These are phyloP conservation scores for Nicotiana paniculata DNA, from an alignment of 257 asterid genomes.

Conservation along the genomic window DNA sequence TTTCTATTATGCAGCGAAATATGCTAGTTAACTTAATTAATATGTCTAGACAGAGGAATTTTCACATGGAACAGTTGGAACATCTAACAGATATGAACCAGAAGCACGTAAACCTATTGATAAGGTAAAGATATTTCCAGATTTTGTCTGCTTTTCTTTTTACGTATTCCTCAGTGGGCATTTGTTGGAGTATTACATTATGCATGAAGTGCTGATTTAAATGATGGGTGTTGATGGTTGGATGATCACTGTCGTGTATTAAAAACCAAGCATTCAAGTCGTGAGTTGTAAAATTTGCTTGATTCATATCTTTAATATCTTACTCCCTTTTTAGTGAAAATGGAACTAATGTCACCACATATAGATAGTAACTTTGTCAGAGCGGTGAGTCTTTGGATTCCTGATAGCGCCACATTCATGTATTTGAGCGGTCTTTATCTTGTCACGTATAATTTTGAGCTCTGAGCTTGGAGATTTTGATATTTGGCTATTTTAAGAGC, in stretches of 20 bases:
- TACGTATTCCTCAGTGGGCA: not conserved
- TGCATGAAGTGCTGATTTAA: not conserved
- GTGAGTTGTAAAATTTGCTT: not conserved
- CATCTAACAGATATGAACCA: slow-evolving; percentile 64
- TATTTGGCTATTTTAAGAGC: not conserved
- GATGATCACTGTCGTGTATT: not conserved
- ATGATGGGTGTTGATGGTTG: not conserved
- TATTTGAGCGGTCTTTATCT: not conserved
- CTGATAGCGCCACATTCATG: not conserved
- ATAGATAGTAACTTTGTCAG: not conserved
- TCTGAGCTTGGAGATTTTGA: not conserved
- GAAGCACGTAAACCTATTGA: slow-evolving; percentile 57
- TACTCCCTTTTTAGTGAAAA: not conserved
- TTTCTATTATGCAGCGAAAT: no score
- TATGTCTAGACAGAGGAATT: slow-evolving; percentile 58
- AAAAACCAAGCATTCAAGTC: not conserved
- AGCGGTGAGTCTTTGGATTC: not conserved
- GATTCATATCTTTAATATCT: not conserved
- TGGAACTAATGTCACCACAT: not conserved
- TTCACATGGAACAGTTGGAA: slow-evolving; percentile 63
- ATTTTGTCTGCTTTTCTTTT: not conserved
- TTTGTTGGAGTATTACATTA: not conserved
- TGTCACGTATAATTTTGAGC: not conserved
- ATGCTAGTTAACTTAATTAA: not conserved
- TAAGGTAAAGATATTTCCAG: slow-evolving; percentile 39